A percentile compares a stretch with the other conserved stretches of the same genome.
phyloP scores from a whole-genome alignment of 768 basidiomycete species.

The Hirschioporus abietinus region DNA sequence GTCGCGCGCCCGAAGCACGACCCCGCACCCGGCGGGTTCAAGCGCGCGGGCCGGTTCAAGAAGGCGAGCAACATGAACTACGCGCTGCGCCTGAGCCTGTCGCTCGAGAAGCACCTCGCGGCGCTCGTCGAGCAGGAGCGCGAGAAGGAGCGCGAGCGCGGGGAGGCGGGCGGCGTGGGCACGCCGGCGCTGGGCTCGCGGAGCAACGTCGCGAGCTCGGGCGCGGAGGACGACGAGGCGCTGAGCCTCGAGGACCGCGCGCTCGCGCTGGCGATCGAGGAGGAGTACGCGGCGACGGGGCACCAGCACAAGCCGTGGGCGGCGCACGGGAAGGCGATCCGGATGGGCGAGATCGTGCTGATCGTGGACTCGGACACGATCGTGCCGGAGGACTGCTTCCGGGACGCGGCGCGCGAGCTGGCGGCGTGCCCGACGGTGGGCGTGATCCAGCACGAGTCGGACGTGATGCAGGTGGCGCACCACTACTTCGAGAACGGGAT shows the following conservation, averaged over 20 bases:
- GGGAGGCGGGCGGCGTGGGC: conserved; percentile 16
- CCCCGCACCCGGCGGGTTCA: conserved; percentile 33
- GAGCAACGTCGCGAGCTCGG: conserved; percentile 16
- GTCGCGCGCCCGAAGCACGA: conserved; percentile 53
- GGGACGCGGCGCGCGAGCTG: conserved; percentile 48
- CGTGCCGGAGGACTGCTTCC: conserved; percentile 48
- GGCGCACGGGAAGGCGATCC: conserved; percentile 35
- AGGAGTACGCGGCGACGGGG: conserved; percentile 36
- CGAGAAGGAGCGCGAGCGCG: conserved; percentile 14
- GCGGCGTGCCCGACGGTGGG: conserved; percentile 42
- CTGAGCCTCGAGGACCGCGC: conserved; percentile 44
- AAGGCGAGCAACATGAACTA: conserved; percentile 51
- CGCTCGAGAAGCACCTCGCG: conserved; percentile 31
- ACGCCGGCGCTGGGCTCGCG: conserved; percentile 20
- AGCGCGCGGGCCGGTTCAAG: conserved; percentile 47
- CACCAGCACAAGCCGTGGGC: conserved; percentile 26
- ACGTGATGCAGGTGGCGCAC: conserved; percentile 26
- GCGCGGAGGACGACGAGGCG: conserved; percentile 20
- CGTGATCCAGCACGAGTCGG: conserved; percentile 48
- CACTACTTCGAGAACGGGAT: conserved; percentile 44
- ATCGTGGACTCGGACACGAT: conserved; percentile 47
- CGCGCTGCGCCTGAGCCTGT: conserved; percentile 34
- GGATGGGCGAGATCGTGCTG: conserved; percentile 41
- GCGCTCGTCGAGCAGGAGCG: conserved; percentile 16
- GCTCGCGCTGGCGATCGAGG: conserved; percentile 45